These are phyloP conservation scores for Cadophora sp. DNA, from an alignment of 2,329 filamentous ascomycete species.

Conservation along the genomic window DNA sequence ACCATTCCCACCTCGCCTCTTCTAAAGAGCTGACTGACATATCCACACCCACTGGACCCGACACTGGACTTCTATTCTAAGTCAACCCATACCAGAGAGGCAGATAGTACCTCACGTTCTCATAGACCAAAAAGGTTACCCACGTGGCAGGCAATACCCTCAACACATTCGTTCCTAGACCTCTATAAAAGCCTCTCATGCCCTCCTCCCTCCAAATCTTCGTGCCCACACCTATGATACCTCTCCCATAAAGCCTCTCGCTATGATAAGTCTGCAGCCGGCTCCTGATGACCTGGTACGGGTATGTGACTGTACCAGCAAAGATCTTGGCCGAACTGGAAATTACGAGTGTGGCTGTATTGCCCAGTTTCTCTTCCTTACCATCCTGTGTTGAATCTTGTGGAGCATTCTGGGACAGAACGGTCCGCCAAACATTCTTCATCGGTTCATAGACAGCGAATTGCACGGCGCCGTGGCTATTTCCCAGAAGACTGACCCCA, in stretches of 20 bases:
- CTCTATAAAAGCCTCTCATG: constrained; percentile 85
- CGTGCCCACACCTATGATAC: constrained; percentile 71
- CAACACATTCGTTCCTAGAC: constrained; percentile 85
- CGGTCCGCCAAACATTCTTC: constrained; percentile 57
- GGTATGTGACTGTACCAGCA: constrained; percentile 90
- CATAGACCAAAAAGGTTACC: constrained; percentile 96
- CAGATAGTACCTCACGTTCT: constrained; percentile 84
- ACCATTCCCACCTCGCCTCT: no score
- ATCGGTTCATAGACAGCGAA: constrained; percentile 91
- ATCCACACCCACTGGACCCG: no score
- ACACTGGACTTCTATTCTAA: not conserved
- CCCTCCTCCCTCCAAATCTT: constrained; percentile 85
- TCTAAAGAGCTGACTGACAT: no score
- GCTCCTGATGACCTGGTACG: constrained; percentile 90
- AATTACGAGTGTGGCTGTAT: constrained; percentile 71
- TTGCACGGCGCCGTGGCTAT: constrained; percentile 91
- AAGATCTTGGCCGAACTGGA: constrained; percentile 85
- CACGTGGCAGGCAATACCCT: constrained; percentile 93
- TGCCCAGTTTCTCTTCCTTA: constrained; percentile 42
- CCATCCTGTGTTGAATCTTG: constrained; percentile 13
- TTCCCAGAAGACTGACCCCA: constrained; percentile 81
- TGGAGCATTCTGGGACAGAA: constrained; percentile 54
- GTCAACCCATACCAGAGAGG: constrained; percentile 44
- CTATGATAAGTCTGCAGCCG: constrained; percentile 90
- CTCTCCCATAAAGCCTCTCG: constrained; percentile 73